Base-by-base conservation (phyloP, 1,284 basidiomycete genomes). In the Austroboletus sp. region DNA sequence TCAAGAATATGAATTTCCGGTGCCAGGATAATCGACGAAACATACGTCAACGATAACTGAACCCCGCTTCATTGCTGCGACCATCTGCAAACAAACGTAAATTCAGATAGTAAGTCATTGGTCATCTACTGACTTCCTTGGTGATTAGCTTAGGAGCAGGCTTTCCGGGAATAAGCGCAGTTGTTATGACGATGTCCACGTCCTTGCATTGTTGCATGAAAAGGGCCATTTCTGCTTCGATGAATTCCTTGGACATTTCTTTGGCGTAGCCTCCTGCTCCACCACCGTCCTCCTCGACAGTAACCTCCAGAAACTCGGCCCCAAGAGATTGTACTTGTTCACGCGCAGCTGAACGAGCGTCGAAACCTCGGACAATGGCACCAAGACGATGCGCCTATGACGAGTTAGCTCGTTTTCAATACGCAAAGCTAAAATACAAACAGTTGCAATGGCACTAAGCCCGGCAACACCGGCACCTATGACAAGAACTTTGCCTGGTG, bases 381-480 rank as follows among this genome's bases (percentile, higher is more conserved):
- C 88, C 88, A 58, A 90, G 76, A 32, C 89, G 76, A 58, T 82
- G 74, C 21, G 86, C 85, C 82, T 85, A 44, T 45, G 30, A 33
- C 7, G 15, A 34, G 13, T 58, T 19, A 42, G 42, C 44, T 44
- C 15, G 44, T 42, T 26, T 32, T 7, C 16, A 30, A 5, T 33
- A 43, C 44, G 27, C 43, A 17, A 21, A 34, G 25, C 37, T 6
- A 25, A 47, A 31, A 15, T 13, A 58, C 74, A 50, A 52, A 83
- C 85, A 31, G 88, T 91, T 31, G 79, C 82, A 53, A 91, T 89
- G 19, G 89, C 88, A 66, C 85, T 88, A 38, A 91, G 69, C 42
- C 89, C 88, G 13, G 88, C 89, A 27, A 91, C 88, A 51, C 88
- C 89, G 40, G 83, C 88, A 60, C 88, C 88, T 47, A 91, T 91